Evolutionary conservation across 495 filamentous ascomycete species (phyloP).

Genomic region (Bathelium albidoporum): DNA sequence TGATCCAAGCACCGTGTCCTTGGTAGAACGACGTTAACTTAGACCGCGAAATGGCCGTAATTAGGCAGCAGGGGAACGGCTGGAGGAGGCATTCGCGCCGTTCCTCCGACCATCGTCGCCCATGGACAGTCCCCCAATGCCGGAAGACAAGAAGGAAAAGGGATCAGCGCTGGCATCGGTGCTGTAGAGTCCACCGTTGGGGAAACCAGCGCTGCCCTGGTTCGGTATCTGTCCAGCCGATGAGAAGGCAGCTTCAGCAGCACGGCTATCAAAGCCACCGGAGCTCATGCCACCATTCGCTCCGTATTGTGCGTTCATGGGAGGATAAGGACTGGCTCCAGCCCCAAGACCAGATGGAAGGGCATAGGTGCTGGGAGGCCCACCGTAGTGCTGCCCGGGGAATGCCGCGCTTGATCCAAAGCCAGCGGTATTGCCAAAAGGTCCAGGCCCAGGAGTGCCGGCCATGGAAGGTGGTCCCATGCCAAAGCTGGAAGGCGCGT

Average conservation of each 20-base stretch:
- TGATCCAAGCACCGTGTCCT: too few relatives aligned
- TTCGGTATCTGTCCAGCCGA: constrained; percentile 61
- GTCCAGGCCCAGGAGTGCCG: constrained; percentile 73
- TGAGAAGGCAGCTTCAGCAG: constrained; percentile 82
- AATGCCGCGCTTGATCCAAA: constrained; percentile 68
- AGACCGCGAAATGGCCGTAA: too few relatives aligned
- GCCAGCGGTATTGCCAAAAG: constrained; percentile 58
- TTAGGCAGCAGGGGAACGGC: constrained; percentile 1
- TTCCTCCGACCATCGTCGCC: constrained; percentile 21
- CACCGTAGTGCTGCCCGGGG: constrained; percentile 76
- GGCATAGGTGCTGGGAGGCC: constrained; percentile 79
- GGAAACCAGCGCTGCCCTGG: constrained; percentile 35
- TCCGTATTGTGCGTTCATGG: constrained; percentile 66
- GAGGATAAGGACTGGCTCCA: constrained; percentile 64
- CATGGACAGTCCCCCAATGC: constrained; percentile 21
- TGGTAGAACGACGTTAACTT: too few relatives aligned
- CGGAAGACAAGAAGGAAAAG: constrained; percentile 21
- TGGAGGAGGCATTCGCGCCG: constrained; percentile 7
- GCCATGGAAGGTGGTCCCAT: constrained; percentile 61
- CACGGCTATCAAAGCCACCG: constrained; percentile 85
- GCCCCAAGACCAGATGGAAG: constrained; percentile 83
- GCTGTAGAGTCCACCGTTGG: constrained; percentile 7
- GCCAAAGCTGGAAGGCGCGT: constrained; percentile 67
- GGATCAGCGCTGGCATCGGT: constrained; percentile 8
- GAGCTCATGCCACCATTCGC: constrained; percentile 31